These are phyloP conservation scores for Sporothrix globosa DNA, from an alignment of 2,329 filamentous ascomycete species.

Conservation along the genomic window DNA sequence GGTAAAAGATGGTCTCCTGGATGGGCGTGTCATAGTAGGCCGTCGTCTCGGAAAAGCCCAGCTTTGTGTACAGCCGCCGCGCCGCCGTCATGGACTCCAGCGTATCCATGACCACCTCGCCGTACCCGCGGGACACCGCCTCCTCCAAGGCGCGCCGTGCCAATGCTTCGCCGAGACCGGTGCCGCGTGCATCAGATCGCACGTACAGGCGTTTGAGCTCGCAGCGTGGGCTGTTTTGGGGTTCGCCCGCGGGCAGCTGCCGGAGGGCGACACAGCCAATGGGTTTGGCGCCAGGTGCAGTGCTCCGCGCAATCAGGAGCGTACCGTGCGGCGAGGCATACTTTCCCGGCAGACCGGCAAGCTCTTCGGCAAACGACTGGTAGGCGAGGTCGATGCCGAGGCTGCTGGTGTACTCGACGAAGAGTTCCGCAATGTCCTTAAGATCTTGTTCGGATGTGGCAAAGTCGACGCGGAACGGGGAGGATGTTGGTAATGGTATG, in stretches of 20 bases:
- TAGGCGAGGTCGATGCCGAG: conserved; percentile 36
- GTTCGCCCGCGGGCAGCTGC: conserved; percentile 1
- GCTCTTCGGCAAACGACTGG: conserved; percentile 35
- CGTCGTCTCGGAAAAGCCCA: conserved; percentile 46
- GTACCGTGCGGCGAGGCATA: conserved; percentile 29
- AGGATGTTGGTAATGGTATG: not conserved
- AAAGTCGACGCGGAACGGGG: conserved; percentile 21
- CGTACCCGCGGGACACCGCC: conserved; percentile 29
- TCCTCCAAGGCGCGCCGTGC: conserved; percentile 17
- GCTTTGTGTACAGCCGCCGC: conserved; percentile 50
- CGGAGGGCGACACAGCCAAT: conserved; percentile 33
- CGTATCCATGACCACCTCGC: conserved; percentile 34
- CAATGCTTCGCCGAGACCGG: conserved; percentile 32
- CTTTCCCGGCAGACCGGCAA: conserved; percentile 33
- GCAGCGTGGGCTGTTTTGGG: conserved; percentile 16
- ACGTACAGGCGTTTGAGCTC: conserved; percentile 36
- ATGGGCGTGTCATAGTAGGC: conserved; percentile 36
- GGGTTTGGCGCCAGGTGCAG: not conserved
- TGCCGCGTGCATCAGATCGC: conserved; percentile 31
- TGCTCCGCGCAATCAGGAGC: conserved; percentile 29
- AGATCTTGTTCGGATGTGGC: conserved; percentile 29
- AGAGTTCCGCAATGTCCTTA: conserved; percentile 31
- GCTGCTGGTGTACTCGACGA: conserved; percentile 33
- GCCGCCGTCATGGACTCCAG: conserved; percentile 41
- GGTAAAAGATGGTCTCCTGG: conserved; percentile 31